A percentile compares a stretch with the other conserved stretches of the same genome.
phyloP scores from a whole-genome alignment of 129 eudicot genomes.

The Pittosporum tobira region DNA sequence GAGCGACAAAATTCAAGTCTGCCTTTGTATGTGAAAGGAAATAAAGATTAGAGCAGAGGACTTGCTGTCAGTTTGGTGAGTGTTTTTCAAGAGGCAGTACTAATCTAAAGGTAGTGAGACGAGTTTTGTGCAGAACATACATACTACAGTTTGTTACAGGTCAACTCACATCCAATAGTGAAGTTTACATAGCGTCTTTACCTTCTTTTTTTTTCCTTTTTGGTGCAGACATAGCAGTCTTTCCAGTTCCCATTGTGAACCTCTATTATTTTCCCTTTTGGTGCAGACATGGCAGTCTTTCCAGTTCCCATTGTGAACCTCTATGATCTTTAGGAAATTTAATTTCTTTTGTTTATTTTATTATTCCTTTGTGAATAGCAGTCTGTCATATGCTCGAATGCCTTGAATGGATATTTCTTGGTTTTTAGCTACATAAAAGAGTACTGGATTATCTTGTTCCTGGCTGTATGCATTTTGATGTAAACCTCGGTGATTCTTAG shows the following conservation, averaged over 20 bases:
- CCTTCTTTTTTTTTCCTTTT: too few species aligned
- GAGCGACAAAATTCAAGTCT: not conserved
- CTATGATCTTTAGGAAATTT: not conserved
- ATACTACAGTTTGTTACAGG: not conserved
- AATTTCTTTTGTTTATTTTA: not conserved
- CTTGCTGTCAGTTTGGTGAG: not conserved
- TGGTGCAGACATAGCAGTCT: too few species aligned
- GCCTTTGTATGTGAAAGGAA: too few species aligned
- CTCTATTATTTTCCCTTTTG: too few species aligned
- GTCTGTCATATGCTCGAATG: not conserved
- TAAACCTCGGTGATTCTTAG: too few species aligned
- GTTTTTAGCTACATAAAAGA: too few species aligned
- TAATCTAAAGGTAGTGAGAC: not conserved
- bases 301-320: not conserved
- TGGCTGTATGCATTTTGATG: too few species aligned
- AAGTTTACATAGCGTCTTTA: not conserved
- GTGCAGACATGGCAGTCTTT: too few species aligned
- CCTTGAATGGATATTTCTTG: too few species aligned
- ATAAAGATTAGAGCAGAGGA: not conserved
- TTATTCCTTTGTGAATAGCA: not conserved
- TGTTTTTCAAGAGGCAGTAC: not conserved
- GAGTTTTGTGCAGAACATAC: constrained; percentile 4
- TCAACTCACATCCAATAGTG: constrained; percentile 1
- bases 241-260: not conserved
- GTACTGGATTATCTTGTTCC: too few species aligned